phyloP scores from a whole-genome alignment of 2,329 filamentous ascomycete species.

The Trichothecium sympodiale region DNA sequence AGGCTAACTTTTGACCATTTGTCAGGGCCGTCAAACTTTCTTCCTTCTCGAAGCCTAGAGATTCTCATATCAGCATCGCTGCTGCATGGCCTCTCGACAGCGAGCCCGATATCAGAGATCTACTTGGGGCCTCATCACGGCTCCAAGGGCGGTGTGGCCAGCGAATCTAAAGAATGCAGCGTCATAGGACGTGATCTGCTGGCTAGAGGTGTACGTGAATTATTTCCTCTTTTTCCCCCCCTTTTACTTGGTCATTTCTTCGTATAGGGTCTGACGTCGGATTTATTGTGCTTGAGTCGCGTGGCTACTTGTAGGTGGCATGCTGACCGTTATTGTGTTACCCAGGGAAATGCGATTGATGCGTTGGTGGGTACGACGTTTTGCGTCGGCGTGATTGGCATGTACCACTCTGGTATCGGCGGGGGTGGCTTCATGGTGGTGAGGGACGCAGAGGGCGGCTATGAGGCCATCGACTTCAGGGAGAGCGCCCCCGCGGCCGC shows the following conservation, averaged over 20 bases:
- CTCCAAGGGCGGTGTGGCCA: conserved; percentile 54
- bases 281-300: too few species aligned
- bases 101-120: conserved; percentile 9
- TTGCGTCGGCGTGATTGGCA: conserved; percentile 64
- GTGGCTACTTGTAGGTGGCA: too few species aligned
- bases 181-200: conserved; percentile 55
- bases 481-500: conserved; percentile 79
- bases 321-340: too few species aligned
- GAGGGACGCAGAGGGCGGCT: conserved; percentile 58
- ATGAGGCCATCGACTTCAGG: conserved; percentile 82
- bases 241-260: too few species aligned
- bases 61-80: too few species aligned
- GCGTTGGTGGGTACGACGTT: conserved; percentile 63
- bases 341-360: conserved; percentile 70
- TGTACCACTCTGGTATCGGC: conserved; percentile 75
- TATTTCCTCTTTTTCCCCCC: not conserved
- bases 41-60: too few species aligned
- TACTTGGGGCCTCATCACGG: conserved; percentile 12
- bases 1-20: too few species aligned
- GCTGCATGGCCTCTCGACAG: not conserved
- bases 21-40: too few species aligned
- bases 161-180: conserved; percentile 59
- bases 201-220: conserved; percentile 30
- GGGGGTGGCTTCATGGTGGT: conserved; percentile 88
- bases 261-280: too few species aligned